Evolutionary conservation across 495 filamentous ascomycete genomes (phyloP).

Genomic region (Rhizodiscina lignyota): DNA sequence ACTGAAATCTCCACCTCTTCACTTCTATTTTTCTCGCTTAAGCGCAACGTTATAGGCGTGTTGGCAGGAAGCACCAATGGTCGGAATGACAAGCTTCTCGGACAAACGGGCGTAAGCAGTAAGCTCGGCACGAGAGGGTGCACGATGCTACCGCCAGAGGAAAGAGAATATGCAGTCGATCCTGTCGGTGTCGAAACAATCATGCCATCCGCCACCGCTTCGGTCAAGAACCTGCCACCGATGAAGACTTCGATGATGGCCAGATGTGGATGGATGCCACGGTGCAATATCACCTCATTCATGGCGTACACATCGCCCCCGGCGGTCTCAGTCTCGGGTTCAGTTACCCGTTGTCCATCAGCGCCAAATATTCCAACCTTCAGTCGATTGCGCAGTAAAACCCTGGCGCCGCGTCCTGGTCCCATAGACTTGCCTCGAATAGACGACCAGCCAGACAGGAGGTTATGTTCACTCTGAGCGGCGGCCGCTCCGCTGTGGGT

Average conservation of each 20-base stretch:
- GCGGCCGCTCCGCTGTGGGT: conserved; percentile 21
- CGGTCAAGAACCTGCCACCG: conserved; percentile 67
- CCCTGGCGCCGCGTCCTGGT: conserved; percentile 49
- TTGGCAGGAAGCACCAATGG: conserved; percentile 79
- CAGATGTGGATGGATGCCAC: conserved; percentile 75
- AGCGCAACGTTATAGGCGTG: conserved; percentile 61
- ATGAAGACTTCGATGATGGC: conserved; percentile 80
- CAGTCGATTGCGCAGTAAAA: conserved; percentile 72
- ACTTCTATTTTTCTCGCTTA: conserved; percentile 56
- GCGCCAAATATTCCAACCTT: too few relatives aligned
- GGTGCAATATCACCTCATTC: conserved; percentile 89
- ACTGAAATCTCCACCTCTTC: conserved; percentile 80
- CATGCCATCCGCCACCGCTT: conserved; percentile 87
- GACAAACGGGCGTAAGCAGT: conserved; percentile 85
- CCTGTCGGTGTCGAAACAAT: conserved; percentile 88
- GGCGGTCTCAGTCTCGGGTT: too few relatives aligned
- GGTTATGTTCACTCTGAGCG: too few relatives aligned
- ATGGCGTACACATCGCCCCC: conserved; percentile 67
- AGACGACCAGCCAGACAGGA: conserved; percentile 51
- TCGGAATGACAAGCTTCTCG: conserved; percentile 78
- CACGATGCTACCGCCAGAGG: conserved; percentile 81
- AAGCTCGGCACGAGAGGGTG: conserved; percentile 80
- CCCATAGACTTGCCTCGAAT: conserved; percentile 72
- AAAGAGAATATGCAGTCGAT: conserved; percentile 87
- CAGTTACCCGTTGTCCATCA: too few relatives aligned